Evolutionary conservation across 140 eudicot genomes (phyloP).

Genomic region (Anethum foeniculum): DNA sequence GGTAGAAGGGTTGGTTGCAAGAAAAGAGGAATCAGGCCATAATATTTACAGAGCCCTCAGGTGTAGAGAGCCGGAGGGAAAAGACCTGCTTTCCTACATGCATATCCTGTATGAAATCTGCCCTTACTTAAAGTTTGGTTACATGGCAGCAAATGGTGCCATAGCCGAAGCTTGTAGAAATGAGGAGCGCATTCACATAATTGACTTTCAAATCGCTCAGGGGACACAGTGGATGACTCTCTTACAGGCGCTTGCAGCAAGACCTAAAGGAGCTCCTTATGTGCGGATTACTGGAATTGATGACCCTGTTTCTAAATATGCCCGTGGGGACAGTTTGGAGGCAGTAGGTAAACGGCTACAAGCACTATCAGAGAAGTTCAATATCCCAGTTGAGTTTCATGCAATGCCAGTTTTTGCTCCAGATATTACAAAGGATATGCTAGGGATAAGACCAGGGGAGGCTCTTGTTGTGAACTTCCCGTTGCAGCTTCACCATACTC

Average conservation of each 20-base stretch:
- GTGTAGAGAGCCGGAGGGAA: constrained; percentile 68
- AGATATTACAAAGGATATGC: constrained; percentile 53
- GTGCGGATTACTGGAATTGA: constrained; percentile 91
- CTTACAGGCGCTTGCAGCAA: constrained; percentile 79
- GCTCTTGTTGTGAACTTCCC: constrained; percentile 85
- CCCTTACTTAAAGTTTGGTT: constrained; percentile 87
- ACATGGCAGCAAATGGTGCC: constrained; percentile 95
- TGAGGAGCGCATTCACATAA: constrained; percentile 76
- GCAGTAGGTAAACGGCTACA: constrained; percentile 55
- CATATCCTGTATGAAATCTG: constrained; percentile 76
- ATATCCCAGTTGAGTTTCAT: constrained; percentile 66
- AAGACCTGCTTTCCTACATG: constrained; percentile 79
- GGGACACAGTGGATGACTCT: constrained; percentile 95
- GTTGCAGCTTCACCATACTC: constrained; percentile 77
- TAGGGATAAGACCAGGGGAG: constrained; percentile 62
- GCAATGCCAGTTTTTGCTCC: constrained; percentile 70
- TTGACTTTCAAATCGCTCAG: constrained; percentile 82
- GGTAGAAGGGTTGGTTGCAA: constrained; percentile 84
- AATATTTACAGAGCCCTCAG: constrained; percentile 53
- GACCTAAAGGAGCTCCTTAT: constrained; percentile 75
- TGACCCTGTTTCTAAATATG: constrained; percentile 65
- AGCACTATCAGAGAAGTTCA: constrained; percentile 52
- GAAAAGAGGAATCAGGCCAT: constrained; percentile 62
- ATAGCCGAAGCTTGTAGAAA: constrained; percentile 79
- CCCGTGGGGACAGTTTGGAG: constrained; percentile 65